These are phyloP conservation scores for Eucalyptus regnans DNA, from an alignment of 345 rosid genomes.

Conservation along the genomic window DNA sequence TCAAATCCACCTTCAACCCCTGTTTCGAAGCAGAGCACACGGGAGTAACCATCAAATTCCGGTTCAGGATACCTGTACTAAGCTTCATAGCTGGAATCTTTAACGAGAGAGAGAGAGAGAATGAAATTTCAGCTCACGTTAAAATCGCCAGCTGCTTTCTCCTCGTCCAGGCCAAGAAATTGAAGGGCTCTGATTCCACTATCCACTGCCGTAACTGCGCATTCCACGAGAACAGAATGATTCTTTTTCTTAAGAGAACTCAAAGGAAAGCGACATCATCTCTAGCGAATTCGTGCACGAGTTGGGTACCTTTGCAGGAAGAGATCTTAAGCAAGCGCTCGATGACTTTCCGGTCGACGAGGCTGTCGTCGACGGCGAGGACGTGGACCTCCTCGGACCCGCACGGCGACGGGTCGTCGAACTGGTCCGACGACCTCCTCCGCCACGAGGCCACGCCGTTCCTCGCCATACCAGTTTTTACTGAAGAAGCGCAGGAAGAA, in stretches of 20 bases:
- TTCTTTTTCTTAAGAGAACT: not conserved
- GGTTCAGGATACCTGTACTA: not conserved
- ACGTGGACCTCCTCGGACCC: constrained; percentile 67
- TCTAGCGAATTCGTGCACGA: not conserved
- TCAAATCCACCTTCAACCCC: constrained; percentile 79
- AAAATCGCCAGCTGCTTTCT: constrained; percentile 10
- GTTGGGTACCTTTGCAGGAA: constrained; percentile 63
- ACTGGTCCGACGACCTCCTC: constrained; percentile 23
- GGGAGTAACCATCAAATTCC: not conserved
- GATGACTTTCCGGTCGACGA: constrained; percentile 75
- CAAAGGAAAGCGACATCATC: not conserved
- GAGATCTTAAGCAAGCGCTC: constrained; percentile 72
- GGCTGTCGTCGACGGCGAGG: constrained; percentile 86
- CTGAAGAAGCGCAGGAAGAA: not conserved
- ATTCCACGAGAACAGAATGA: not conserved
- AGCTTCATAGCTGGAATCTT: not conserved
- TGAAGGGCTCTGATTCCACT: constrained; percentile 85
- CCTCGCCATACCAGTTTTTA: constrained; percentile 34
- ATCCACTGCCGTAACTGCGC: constrained; percentile 89
- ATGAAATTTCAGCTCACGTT: not conserved
- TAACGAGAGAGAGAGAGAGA: not conserved
- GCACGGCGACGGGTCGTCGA: constrained; percentile 24
- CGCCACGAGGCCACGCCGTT: constrained; percentile 39
- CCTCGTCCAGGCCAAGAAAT: constrained; percentile 65
- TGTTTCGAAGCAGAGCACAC: not conserved